Conservation (phyloP, 1,284 basidiomycete genomes). For the Puccinia hordei region DNA sequence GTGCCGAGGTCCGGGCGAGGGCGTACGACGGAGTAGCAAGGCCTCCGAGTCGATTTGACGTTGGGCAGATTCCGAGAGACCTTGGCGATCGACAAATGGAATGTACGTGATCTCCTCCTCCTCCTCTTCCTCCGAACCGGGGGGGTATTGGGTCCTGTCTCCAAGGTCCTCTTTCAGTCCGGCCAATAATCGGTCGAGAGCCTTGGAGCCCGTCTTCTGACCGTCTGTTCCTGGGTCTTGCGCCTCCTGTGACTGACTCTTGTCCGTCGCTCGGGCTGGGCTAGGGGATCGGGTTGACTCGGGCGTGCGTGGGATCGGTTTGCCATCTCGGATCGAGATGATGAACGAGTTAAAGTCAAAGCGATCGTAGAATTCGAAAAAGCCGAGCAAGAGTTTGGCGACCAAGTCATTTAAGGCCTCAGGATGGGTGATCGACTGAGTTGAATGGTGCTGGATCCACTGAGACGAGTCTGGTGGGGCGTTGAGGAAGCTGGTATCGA, state of each 20-base stretch:
- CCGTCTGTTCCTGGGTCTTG: not conserved
- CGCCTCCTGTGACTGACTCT: not conserved
- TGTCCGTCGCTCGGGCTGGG: not conserved
- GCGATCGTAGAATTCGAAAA: too few species aligned
- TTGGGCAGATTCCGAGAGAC: not conserved
- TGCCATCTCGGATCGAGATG: too few species aligned
- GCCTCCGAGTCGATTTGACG: not conserved
- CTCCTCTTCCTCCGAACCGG: not conserved
- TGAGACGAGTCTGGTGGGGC: not conserved
- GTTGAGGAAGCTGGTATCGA: too few species aligned
- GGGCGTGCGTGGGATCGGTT: not conserved
- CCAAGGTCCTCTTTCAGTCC: not conserved
- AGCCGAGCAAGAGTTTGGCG: too few species aligned
- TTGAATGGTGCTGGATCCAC: not conserved
- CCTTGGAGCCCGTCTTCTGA: too few species aligned
- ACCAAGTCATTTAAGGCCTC: too few species aligned
- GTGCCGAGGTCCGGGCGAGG: too few species aligned
- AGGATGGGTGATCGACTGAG: too few species aligned
- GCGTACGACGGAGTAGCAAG: not conserved
- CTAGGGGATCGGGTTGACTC: too few species aligned
- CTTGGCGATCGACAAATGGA: not conserved
- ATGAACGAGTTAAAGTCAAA: too few species aligned
- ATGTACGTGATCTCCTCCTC: constrained; percentile 35
- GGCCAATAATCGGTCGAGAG: not conserved
- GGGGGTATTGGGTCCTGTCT: not conserved